phyloP scores from a whole-genome alignment of 371 early-diverging fungal genomes.

The Rhizomucor miehei region DNA sequence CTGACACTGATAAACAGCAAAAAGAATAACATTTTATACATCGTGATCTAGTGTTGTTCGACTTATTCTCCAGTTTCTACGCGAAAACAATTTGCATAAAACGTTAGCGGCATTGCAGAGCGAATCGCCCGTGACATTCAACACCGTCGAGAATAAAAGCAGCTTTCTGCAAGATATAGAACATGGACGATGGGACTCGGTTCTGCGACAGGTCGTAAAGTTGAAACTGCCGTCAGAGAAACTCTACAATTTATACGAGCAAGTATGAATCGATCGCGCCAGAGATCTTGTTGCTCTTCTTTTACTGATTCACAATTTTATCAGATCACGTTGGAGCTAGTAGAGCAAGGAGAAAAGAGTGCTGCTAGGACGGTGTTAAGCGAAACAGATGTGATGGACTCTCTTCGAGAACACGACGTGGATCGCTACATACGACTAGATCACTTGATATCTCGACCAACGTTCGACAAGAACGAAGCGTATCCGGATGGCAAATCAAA shows the following conservation, averaged over 20 bases:
- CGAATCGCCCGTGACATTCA: slow-evolving; percentile 79
- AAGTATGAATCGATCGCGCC: slow-evolving; percentile 44
- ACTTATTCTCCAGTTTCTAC: slow-evolving; percentile 87
- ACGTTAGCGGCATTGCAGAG: slow-evolving; percentile 79
- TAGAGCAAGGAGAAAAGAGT: slow-evolving; percentile 67
- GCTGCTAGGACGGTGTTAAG: slow-evolving; percentile 83
- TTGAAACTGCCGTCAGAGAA: slow-evolving; percentile 69
- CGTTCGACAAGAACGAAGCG: neutral
- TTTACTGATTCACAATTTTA: neutral
- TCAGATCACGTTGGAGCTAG: slow-evolving; percentile 82
- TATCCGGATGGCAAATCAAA: slow-evolving; percentile 59
- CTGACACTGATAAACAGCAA: too few species aligned
- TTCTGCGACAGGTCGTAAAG: slow-evolving; percentile 66
- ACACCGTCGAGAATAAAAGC: slow-evolving; percentile 82
- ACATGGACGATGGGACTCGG: slow-evolving; percentile 86
- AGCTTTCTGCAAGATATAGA: slow-evolving; percentile 72
- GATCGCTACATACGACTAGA: slow-evolving; percentile 83
- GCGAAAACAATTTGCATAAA: slow-evolving; percentile 80
- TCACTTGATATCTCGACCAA: slow-evolving; percentile 19
- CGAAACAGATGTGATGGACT: slow-evolving; percentile 83
- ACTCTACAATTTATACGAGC: slow-evolving; percentile 86
- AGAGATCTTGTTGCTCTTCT: neutral
- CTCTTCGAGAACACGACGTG: slow-evolving; percentile 66
- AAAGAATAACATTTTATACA: too few species aligned
- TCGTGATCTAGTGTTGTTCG: slow-evolving; percentile 43